Evolutionary conservation across 1,284 basidiomycete genomes (phyloP).

Genomic region (Ceratobasidium papillatum): DNA sequence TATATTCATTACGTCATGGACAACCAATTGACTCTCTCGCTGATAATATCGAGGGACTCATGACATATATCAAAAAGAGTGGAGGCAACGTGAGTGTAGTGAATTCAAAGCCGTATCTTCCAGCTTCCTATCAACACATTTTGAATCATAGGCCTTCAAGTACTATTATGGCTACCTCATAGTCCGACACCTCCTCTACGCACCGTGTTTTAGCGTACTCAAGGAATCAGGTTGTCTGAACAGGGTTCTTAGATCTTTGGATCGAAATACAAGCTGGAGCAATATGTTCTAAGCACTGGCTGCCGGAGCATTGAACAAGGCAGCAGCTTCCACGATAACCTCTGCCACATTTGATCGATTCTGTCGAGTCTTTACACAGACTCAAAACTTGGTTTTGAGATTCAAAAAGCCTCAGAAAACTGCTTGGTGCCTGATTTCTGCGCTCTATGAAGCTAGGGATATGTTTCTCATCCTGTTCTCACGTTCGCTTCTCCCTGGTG

Average conservation of each 20-base stretch:
- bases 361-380: background rate
- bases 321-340: background rate
- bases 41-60: too few relatives aligned
- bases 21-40: too few relatives aligned
- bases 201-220: background rate
- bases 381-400: too few relatives aligned
- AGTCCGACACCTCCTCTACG: background rate
- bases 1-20: too few relatives aligned
- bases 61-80: too few relatives aligned
- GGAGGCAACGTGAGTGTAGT: too few relatives aligned
- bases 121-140: background rate
- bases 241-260: background rate
- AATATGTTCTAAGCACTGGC: background rate
- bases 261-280: background rate
- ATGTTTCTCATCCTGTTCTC: background rate
- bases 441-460: background rate
- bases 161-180: constrained; percentile 2
- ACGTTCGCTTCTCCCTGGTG: background rate
- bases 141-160: background rate
- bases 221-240: background rate
- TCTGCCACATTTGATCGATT: background rate
- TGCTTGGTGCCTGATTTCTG: too few relatives aligned
- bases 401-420: too few relatives aligned
- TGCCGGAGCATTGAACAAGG: background rate
- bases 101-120: too few relatives aligned